phyloP scores from a whole-genome alignment of 495 filamentous ascomycete species.

The Xylaria curta region DNA sequence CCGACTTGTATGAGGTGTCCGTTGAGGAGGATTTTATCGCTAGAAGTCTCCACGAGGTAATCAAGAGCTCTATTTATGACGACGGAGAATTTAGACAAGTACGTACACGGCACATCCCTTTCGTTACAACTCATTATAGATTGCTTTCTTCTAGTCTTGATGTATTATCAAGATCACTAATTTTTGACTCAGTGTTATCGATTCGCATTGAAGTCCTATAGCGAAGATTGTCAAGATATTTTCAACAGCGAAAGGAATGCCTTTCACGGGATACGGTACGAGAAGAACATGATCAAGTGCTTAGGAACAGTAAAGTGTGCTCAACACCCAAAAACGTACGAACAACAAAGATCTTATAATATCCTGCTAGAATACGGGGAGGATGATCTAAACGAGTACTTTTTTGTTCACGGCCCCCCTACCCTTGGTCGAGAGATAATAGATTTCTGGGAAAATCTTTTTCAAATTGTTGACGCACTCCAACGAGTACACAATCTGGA shows the following conservation, averaged over 20 bases:
- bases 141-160: too few relatives aligned
- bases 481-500: constrained; percentile 41
- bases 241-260: neutral
- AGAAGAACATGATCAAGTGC: neutral
- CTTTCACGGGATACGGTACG: neutral
- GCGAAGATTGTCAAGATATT: neutral
- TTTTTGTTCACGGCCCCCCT: constrained; percentile 39
- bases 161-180: neutral
- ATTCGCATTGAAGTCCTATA: constrained; percentile 3
- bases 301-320: neutral
- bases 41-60: constrained; percentile 45
- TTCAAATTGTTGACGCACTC: constrained; percentile 44
- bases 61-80: neutral
- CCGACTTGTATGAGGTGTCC: constrained; percentile 40
- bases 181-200: neutral
- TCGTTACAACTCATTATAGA: too few relatives aligned
- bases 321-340: neutral
- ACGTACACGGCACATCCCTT: too few relatives aligned
- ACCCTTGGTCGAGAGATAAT: constrained; percentile 37
- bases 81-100: neutral
- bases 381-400: constrained; percentile 44
- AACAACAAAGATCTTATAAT: neutral
- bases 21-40: constrained; percentile 44
- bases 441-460: constrained; percentile 46
- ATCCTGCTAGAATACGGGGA: constrained; percentile 30